Base-by-base conservation (phyloP, 202 grass and related monocot genomes). In the Sporobolus alterniflorus region DNA sequence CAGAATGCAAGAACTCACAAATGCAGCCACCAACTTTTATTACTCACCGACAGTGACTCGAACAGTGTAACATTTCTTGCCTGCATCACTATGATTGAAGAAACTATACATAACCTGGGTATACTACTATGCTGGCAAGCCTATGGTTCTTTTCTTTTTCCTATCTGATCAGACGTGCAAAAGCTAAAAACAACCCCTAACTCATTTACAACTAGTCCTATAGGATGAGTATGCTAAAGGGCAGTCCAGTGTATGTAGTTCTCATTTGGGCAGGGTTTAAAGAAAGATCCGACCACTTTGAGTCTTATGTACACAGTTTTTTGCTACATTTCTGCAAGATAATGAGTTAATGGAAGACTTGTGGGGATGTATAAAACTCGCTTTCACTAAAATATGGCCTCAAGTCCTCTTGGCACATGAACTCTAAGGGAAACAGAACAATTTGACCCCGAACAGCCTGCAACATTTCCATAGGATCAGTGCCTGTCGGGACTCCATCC, bases 401-500 rank as follows among this genome's bases (percentile, higher is more conserved):
- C 86, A 97, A 84, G 44, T 97, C 89, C 82, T 97, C 94, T 71
- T 88, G 76, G 55, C 86, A 86, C 91, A 97, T 91, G 74, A 97
- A 97, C 34, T 94, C 70, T 63, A 97, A 75, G 9, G 94, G 89
- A 69, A 97, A 97, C 34, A 71, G 83, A 83, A 97, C 94, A 67
- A 97, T 79, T 67, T 90, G 82, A 57, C 91, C 94, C 64, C 77
- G 77, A 21, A 97, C 67, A 1, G 82, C 87, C 47, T 91, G 69
- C 67, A 92, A 82, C 73, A 56, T 83, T 69, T 90, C 81, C 55
- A 79, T 63, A 26, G 87, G 84, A 41, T 93, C 77, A 3, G 31
- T 77, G 61, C 65, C 59, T 81, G 57, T 76, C 52, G 70, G 47
- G 28, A 71, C 81, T 57, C 69, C 60, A 59, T 91, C 77, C 39